Evolutionary conservation across 2,329 filamentous ascomycete genomes (phyloP).

Genomic region (Aspergillus sp.): DNA sequence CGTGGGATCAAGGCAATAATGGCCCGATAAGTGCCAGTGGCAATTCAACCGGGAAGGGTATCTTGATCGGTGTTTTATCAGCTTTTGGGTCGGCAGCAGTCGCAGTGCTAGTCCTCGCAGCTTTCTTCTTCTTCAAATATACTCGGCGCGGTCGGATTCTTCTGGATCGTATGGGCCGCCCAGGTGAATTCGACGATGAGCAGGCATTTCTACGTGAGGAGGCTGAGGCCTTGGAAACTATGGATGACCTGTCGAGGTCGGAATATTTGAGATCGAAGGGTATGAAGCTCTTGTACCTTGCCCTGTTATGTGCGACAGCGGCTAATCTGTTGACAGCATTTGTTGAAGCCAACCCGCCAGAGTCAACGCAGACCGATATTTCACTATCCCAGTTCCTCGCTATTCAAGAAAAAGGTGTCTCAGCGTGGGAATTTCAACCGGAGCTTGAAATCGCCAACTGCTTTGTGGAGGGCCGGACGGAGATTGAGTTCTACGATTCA

Average conservation of each 20-base stretch:
- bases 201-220: conserved; percentile 92
- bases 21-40: conserved; percentile 33
- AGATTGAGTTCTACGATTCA: conserved; percentile 98
- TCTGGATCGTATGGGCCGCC: conserved; percentile 86
- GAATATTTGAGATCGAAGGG: conserved; percentile 96
- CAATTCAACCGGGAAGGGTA: conserved; percentile 65
- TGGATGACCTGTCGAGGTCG: conserved; percentile 87
- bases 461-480: conserved; percentile 92
- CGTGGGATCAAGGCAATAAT: conserved; percentile 22
- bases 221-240: conserved; percentile 87
- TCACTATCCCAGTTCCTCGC: conserved; percentile 96
- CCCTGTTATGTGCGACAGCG: neutral
- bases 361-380: conserved; percentile 94
- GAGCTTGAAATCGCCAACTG: conserved; percentile 98
- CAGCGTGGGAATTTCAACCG: conserved; percentile 99
- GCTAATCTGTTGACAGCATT: conserved; percentile 63
- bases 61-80: conserved; percentile 91
- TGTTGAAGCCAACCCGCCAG: conserved; percentile 88
- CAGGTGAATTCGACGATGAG: conserved; percentile 97
- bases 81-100: conserved; percentile 89
- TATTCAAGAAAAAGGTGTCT: conserved; percentile 99
- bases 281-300: conserved; percentile 42
- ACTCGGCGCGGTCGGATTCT: conserved; percentile 86
- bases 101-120: conserved; percentile 73
- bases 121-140: conserved; percentile 93